Base-by-base conservation (phyloP, 177 flowering plant species). In the Tripterygium wilfordii region DNA sequence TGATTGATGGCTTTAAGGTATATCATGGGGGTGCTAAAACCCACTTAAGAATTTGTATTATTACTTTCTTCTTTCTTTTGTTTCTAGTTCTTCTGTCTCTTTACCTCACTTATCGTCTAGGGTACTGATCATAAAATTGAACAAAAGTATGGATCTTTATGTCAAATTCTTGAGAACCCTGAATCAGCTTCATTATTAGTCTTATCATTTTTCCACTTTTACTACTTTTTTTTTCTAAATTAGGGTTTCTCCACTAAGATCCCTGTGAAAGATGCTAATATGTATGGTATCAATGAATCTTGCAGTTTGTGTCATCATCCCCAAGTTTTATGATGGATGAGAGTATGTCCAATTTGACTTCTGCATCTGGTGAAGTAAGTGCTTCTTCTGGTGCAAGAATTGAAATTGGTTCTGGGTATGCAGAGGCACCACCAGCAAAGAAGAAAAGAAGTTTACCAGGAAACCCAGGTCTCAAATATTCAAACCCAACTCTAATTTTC, bases 311-410 rank as follows among this genome's bases (percentile, higher is more conserved):
- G 35, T 26, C 19, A 37, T 22, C 37, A 18, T 23, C 47, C 2
- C 16, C 27, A 45, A 61, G 70, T 49, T 37, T 64, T 24, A 19
- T 53, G 32, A 37, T 40, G 26, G 73, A 72, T 52, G 73, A 72
- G 42, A 65, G 36, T 28, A 54, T 65, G 77, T 72, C 77, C 20
- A 67, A 67, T 54, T 60, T 72, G 59, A 69, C 78, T 15, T 63
- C 52, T 16, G 63, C 66, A 40, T 68, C 74, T 43, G 69, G 66
- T 42, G 70, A 65, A 53, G 42, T 68, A 10, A 71, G 70, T 57
- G 54, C 53, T 49, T 62, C 67, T 42, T 64, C 74, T 30, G 49
- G 53, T 26, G 36, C 56, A 18, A 54, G 58, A 41, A 61, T 47
- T 58, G 69, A 67, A 23, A 35, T 50, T 37, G 56, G 22, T 33